Percentiles rank a stretch among this genome's conserved stretches.
Evolutionary conservation across 2,329 filamentous ascomycete species (phyloP).

Genomic region (Tolypocladium album): DNA sequence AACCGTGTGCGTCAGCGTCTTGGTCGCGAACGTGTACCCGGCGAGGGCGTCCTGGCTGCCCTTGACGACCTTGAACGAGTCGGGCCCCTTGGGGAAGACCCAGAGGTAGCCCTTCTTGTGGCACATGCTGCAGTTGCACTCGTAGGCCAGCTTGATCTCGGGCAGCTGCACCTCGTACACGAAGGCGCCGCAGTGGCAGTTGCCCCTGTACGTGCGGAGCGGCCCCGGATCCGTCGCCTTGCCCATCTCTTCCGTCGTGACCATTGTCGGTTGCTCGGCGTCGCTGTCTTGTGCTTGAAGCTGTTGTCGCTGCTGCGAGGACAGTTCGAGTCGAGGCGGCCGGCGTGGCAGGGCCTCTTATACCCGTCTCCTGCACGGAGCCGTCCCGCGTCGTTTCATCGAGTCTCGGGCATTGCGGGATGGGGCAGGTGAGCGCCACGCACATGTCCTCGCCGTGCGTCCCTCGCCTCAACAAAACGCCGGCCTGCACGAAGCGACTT

Average conservation of each 20-base stretch:
- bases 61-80: conserved; percentile 33
- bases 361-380: neutral
- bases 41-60: conserved; percentile 29
- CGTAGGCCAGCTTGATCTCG: conserved; percentile 42
- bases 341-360: neutral
- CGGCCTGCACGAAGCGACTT: neutral
- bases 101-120: conserved; percentile 35
- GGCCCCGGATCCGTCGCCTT: too few relatives aligned
- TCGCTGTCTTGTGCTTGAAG: neutral
- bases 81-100: conserved; percentile 14
- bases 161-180: conserved; percentile 41
- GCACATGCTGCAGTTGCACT: conserved; percentile 62
- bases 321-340: neutral
- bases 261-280: neutral
- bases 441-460: neutral
- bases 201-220: conserved; percentile 38
- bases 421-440: neutral
- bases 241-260: neutral
- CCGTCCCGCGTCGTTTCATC: neutral
- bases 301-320: neutral
- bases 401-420: neutral
- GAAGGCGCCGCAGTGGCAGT: conserved; percentile 46
- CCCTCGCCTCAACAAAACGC: neutral
- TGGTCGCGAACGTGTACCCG: conserved; percentile 31
- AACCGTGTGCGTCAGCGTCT: conserved; percentile 30